A percentile compares a stretch with the other conserved stretches of the same genome.
phyloP scores from a whole-genome alignment of 2,329 filamentous ascomycete species.

The Ascochyta lentis region DNA sequence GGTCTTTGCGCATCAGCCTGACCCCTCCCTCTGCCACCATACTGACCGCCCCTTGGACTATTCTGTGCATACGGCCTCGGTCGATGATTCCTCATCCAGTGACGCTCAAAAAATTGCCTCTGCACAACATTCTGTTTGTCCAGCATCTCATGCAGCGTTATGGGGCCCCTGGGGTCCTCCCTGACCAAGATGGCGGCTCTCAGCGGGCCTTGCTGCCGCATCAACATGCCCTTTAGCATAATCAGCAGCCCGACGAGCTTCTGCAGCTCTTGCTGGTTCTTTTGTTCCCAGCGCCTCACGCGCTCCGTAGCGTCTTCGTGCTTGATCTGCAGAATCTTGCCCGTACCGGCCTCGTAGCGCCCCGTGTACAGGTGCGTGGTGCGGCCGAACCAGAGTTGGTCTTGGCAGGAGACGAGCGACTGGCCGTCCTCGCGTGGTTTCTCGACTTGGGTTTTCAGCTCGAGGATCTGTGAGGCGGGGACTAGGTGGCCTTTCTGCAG shows the following conservation, averaged over 20 bases:
- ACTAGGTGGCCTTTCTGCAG: slow-evolving; percentile 36
- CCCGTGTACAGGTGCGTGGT: slow-evolving; percentile 34
- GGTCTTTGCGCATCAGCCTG: neutral
- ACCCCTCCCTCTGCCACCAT: neutral
- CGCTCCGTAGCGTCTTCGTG: slow-evolving; percentile 25
- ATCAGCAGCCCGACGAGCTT: slow-evolving; percentile 32
- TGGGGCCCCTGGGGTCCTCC: slow-evolving; percentile 25
- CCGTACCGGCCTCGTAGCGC: slow-evolving; percentile 22
- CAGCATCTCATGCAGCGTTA: slow-evolving; percentile 26
- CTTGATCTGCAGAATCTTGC: slow-evolving; percentile 21
- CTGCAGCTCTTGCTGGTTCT: slow-evolving; percentile 29
- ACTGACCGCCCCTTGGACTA: neutral
- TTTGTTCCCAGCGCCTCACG: slow-evolving; percentile 30
- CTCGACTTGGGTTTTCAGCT: slow-evolving; percentile 34
- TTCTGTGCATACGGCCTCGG: neutral
- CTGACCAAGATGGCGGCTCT: slow-evolving; percentile 25
- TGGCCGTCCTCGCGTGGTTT: slow-evolving; percentile 14
- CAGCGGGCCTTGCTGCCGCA: slow-evolving; percentile 21
- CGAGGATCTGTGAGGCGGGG: slow-evolving; percentile 30
- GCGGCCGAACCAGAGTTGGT: slow-evolving; percentile 44
- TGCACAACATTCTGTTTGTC: slow-evolving; percentile 17
- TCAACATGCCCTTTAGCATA: slow-evolving; percentile 19
- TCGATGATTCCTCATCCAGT: slow-evolving; percentile 20
- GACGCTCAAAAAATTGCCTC: slow-evolving; percentile 19
- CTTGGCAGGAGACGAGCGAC: slow-evolving; percentile 24